Conservation (phyloP, 2,329 filamentous ascomycete genomes). For the Talaromyces pinophilus region DNA sequence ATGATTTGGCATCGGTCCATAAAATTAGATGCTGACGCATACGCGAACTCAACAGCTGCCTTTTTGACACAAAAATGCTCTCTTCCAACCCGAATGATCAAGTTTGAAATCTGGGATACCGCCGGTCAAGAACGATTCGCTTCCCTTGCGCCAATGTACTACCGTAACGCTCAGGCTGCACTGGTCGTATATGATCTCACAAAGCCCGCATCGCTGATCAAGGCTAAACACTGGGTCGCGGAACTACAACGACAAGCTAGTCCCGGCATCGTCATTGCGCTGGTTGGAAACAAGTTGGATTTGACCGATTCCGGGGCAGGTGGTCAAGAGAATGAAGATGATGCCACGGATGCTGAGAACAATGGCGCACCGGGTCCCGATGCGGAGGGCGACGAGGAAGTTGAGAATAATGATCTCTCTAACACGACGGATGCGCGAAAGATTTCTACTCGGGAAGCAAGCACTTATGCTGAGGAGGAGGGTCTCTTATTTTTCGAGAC, state of each 20-base stretch:
- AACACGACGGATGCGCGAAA: slow-evolving; percentile 75
- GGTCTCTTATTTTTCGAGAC: slow-evolving; percentile 95
- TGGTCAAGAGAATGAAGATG: slow-evolving; percentile 43
- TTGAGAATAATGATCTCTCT: slow-evolving; percentile 61
- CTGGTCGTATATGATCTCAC: slow-evolving; percentile 99
- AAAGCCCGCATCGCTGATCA: slow-evolving; percentile 90
- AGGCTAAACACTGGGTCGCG: slow-evolving; percentile 98
- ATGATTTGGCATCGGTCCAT: not conserved
- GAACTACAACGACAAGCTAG: slow-evolving; percentile 95
- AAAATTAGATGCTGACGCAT: not conserved
- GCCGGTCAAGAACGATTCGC: slow-evolving; percentile 97
- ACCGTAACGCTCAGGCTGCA: slow-evolving; percentile 95
- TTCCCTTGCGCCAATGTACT: slow-evolving; percentile 97
- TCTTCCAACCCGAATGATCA: slow-evolving; percentile 77
- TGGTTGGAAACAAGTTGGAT: slow-evolving; percentile 97
- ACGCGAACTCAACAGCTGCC: slow-evolving; percentile 62
- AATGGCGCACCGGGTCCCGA: slow-evolving; percentile 34
- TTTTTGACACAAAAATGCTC: slow-evolving; percentile 99
- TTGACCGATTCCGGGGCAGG: slow-evolving; percentile 65
- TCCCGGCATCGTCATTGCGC: slow-evolving; percentile 92
- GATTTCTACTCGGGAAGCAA: slow-evolving; percentile 86
- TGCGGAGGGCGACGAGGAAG: slow-evolving; percentile 44
- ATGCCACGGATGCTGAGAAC: slow-evolving; percentile 39
- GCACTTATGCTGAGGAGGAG: slow-evolving; percentile 92
- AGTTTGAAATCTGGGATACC: slow-evolving; percentile 95